Percentiles rank a stretch among this genome's conserved stretches.
Evolutionary conservation across 345 rosid species (phyloP).

Genomic region (Populus euphratica): DNA sequence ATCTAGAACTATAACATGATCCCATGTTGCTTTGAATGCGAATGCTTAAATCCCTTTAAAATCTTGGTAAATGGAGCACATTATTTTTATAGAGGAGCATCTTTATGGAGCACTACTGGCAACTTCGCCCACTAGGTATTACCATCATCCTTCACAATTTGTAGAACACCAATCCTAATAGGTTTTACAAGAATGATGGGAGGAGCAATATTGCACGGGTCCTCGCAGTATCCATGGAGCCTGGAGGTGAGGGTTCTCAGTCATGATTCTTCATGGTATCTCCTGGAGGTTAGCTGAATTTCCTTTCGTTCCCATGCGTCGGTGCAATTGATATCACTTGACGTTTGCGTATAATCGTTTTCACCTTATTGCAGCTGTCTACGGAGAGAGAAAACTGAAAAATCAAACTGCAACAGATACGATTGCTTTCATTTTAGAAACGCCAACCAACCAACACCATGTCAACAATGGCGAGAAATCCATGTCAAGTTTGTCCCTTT

Average conservation of each 20-base stretch:
- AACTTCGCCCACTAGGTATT: neutral
- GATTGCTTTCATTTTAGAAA: neutral
- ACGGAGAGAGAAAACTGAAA: neutral
- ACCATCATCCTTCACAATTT: neutral
- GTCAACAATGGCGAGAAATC: neutral
- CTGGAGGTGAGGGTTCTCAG: neutral
- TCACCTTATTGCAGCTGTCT: neutral
- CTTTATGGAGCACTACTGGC: neutral
- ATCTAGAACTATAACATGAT: too few species aligned
- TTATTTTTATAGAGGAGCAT: neutral
- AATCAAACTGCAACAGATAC: neutral
- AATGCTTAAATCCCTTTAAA: too few species aligned
- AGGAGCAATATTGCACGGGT: too few species aligned
- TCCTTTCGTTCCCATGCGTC: neutral
- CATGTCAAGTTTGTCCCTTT: conserved; percentile 21
- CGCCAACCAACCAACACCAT: neutral
- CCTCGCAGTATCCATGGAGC: neutral
- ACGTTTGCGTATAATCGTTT: too few species aligned
- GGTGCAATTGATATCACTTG: too few species aligned
- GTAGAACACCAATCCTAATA: too few species aligned
- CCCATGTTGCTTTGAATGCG: too few species aligned
- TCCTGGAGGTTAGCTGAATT: neutral
- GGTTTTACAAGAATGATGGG: too few species aligned
- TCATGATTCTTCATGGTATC: neutral
- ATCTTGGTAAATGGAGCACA: neutral